Percentiles rank a stretch among this genome's conserved stretches.
Evolutionary conservation across 495 filamentous ascomycete genomes (phyloP).

Genomic region (Aspergillus baeticus): DNA sequence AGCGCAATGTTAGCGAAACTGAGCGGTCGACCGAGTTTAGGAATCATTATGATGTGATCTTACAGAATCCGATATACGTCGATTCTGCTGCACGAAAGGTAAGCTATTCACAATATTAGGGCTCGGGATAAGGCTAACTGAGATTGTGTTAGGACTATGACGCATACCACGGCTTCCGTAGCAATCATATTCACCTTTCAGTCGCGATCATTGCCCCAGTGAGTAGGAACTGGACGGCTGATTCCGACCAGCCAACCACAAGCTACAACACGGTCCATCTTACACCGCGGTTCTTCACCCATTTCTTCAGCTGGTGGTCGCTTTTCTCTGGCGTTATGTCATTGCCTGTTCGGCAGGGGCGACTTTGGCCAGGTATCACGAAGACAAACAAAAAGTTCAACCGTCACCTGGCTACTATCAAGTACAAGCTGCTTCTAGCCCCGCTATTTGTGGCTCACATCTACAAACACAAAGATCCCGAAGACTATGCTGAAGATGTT

Average conservation of each 20-base stretch:
- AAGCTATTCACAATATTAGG: conserved; percentile 1
- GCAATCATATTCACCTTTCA: conserved; percentile 93
- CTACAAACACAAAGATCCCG: conserved; percentile 96
- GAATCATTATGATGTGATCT: conserved; percentile 86
- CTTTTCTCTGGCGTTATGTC: conserved; percentile 95
- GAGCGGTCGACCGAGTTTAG: conserved; percentile 81
- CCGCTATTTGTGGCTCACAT: conserved; percentile 94
- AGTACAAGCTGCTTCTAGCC: conserved; percentile 90
- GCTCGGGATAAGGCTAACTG: conserved; percentile 21
- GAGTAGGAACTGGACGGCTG: conserved; percentile 69
- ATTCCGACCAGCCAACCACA: conserved; percentile 67
- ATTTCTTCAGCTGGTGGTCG: conserved; percentile 98
- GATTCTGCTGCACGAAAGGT: conserved; percentile 52
- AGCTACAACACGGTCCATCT: conserved; percentile 96
- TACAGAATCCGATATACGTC: conserved; percentile 75
- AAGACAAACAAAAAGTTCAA: conserved; percentile 99
- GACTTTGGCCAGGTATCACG: conserved; percentile 83
- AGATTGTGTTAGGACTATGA: too few relatives aligned
- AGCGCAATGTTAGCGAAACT: conserved; percentile 66
- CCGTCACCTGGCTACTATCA: conserved; percentile 92
- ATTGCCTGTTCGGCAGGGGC: conserved; percentile 87
- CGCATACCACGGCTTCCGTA: conserved; percentile 90
- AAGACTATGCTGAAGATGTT: conserved; percentile 75
- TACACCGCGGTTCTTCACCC: conserved; percentile 92
- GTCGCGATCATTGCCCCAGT: conserved; percentile 82